Evolutionary conservation across 1,139 yeast genomes (phyloP).

Genomic region (Pichia sp.): DNA sequence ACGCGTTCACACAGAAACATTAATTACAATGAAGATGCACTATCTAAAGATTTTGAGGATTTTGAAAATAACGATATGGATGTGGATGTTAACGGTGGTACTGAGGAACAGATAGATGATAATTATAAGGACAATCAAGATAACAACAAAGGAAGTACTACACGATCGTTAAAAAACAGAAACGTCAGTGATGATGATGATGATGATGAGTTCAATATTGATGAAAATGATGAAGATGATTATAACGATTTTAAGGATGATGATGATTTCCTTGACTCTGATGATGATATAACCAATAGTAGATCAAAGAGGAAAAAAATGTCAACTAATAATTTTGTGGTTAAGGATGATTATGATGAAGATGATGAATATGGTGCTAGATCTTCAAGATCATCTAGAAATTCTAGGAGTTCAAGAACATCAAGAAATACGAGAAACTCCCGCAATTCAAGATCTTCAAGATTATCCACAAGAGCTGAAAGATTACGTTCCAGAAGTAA

Average conservation of each 20-base stretch:
- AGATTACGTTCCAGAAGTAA: neutral
- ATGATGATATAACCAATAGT: slow-evolving; percentile 14
- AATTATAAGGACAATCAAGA: neutral
- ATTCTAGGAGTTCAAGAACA: neutral
- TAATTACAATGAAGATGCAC: slow-evolving; percentile 30
- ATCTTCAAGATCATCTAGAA: neutral
- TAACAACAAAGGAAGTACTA: neutral
- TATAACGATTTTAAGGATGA: slow-evolving; percentile 8
- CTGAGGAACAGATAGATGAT: neutral
- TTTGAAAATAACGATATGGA: slow-evolving; percentile 21
- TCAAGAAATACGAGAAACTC: neutral
- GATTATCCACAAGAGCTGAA: neutral
- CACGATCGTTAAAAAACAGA: neutral
- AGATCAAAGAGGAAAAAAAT: slow-evolving; percentile 16
- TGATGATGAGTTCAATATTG: slow-evolving; percentile 23
- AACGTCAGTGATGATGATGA: slow-evolving; percentile 21
- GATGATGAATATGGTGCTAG: slow-evolving; percentile 18
- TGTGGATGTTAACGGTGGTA: neutral
- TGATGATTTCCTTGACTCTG: slow-evolving; percentile 18
- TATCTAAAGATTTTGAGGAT: slow-evolving; percentile 15
- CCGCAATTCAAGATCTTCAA: neutral
- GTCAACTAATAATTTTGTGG: slow-evolving; percentile 22
- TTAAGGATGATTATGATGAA: slow-evolving; percentile 21
- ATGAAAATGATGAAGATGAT: slow-evolving; percentile 18
- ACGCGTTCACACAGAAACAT: slow-evolving; percentile 25